Evolutionary conservation across 2,329 filamentous ascomycete genomes (phyloP).

Genomic region (Diaporthe eres): DNA sequence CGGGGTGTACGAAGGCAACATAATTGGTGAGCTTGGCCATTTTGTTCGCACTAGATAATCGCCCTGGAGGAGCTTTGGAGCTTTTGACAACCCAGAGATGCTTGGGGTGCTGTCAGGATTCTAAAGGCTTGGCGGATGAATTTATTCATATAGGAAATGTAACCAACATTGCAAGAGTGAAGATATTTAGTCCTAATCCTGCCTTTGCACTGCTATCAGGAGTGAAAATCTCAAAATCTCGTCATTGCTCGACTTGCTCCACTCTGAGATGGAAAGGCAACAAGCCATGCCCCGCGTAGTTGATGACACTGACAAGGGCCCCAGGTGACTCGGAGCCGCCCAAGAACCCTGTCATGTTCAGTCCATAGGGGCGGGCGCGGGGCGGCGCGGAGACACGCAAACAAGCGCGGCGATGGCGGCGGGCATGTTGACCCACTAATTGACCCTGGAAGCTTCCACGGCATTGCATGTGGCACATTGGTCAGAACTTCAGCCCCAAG

Average conservation of each 20-base stretch:
- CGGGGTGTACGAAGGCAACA: neutral
- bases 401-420: neutral
- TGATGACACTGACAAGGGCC: neutral
- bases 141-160: too few relatives aligned
- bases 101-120: neutral
- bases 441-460: too few relatives aligned
- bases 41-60: neutral
- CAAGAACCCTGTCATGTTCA: neutral
- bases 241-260: constrained; percentile 12
- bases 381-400: neutral
- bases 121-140: too few relatives aligned
- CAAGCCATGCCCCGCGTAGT: neutral
- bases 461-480: too few relatives aligned
- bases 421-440: neutral
- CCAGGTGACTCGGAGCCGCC: neutral
- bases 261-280: neutral
- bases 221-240: neutral
- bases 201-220: neutral
- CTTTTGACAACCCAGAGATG: too few relatives aligned
- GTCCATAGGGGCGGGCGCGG: neutral
- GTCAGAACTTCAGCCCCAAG: too few relatives aligned
- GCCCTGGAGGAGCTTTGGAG: too few relatives aligned
- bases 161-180: neutral
- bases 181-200: neutral
- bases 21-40: neutral